Evolutionary conservation across 2,329 filamentous ascomycete genomes (phyloP), one percentile per base, ranked within the genome.

Genomic region (Fusarium phyllophilum): DNA sequence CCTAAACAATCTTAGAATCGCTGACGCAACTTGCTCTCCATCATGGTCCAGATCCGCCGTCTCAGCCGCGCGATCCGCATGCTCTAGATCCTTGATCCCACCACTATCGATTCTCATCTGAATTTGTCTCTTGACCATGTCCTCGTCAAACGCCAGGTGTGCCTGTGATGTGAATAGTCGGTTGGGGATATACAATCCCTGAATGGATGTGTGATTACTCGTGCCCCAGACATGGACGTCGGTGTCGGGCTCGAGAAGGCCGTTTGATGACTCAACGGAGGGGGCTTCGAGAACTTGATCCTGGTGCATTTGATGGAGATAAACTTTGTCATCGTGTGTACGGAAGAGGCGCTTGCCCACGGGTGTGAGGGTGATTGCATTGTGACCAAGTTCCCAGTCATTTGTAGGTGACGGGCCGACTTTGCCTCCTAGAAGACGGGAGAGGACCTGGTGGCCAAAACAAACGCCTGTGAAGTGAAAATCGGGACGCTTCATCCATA

Each of bases 371-470:
- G 90, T 82, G 49, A 96, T 86, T 29, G 88, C 84, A 67, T 87
- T 88, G 36, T 95, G 93, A 36, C 91, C 89, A 15, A 92, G 84
- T 79, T 96, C 94, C 94, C 93, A 96, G 31, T 88, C 83, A 13
- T 91, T 91, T 24, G 84, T 82, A 20, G 91, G 88, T 72, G 89
- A 91, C 36, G 90, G 85, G 22, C 86, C 90, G 5, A 95, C 91
- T 71, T 89, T 88, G n/a, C 85, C 88, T 11, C 91, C 93, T 65
- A 94, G 81, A 4, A 93, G 92, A 36, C 94, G 87, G 3, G 90
- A 91, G 38, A 96, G 85, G 71, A 96, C 91, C 81, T 96, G 94
- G 78, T 96, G 94, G 11, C 94, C 94, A 80, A 95, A 95, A 81
- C 94, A 96, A 15, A 95, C 89, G 6, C 93, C 93, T 24, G 95